phyloP scores from a whole-genome alignment of 306 rosid genomes.

The Glycine tomentella region DNA sequence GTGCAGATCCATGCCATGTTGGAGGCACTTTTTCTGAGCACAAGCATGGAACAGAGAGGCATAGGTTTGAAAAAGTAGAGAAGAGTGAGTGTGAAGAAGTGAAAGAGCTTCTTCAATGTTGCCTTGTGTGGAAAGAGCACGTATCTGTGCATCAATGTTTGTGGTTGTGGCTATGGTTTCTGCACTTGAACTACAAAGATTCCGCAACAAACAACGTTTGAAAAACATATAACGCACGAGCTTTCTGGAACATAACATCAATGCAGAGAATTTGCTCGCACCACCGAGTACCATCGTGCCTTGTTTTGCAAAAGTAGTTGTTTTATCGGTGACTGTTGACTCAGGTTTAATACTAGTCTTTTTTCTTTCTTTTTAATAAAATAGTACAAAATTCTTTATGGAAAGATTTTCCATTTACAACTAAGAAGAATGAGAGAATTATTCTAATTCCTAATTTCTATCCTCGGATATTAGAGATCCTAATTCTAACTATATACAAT shows the following conservation, averaged over 20 bases:
- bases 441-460: not conserved
- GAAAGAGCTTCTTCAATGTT: slow-evolving; percentile 65
- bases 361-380: too few relatives aligned
- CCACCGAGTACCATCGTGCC: not conserved
- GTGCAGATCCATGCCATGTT: slow-evolving; percentile 72
- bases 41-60: slow-evolving; percentile 78
- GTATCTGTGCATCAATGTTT: slow-evolving; percentile 46
- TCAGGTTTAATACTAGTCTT: not conserved
- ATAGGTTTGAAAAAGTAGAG: slow-evolving; percentile 62
- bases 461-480: not conserved
- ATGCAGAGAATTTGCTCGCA: not conserved
- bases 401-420: not conserved
- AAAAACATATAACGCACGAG: slow-evolving; percentile 33
- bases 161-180: slow-evolving; percentile 26
- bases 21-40: slow-evolving; percentile 63
- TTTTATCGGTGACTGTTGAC: too few relatives aligned
- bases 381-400: not conserved
- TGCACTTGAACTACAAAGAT: too few relatives aligned
- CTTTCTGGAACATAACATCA: slow-evolving; percentile 43
- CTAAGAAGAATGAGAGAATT: not conserved
- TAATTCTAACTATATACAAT: not conserved
- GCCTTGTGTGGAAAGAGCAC: slow-evolving; percentile 57
- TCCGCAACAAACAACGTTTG: slow-evolving; percentile 38
- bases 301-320: not conserved
- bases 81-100: slow-evolving; percentile 55